Percentiles rank a stretch among this genome's conserved stretches.
phyloP scores from a whole-genome alignment of 2,329 filamentous ascomycete species.

The Ascochyta rabiei region DNA sequence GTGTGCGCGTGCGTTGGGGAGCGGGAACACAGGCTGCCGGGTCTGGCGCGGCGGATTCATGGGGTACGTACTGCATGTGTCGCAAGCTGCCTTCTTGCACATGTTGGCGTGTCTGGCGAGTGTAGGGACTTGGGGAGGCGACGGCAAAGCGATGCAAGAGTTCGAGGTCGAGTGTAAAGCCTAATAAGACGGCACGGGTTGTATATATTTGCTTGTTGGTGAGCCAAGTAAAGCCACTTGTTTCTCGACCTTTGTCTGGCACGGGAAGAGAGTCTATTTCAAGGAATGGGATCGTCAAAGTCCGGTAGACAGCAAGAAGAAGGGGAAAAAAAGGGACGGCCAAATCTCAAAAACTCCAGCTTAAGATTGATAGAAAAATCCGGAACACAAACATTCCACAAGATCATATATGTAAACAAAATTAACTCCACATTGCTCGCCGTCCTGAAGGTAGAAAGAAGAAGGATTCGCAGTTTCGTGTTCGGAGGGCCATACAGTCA shows the following conservation, averaged over 20 bases:
- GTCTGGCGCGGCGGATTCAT: neutral
- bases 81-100: conserved; percentile 70
- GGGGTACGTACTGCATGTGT: conserved; percentile 63
- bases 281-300: neutral
- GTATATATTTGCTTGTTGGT: neutral
- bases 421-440: conserved; percentile 2
- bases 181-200: neutral
- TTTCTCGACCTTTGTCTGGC: conserved; percentile 9
- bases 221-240: conserved; percentile 10
- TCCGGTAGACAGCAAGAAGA: neutral
- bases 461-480: conserved; percentile 16
- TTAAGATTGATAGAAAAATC: neutral
- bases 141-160: neutral
- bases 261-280: conserved; percentile 5
- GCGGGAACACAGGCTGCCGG: neutral
- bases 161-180: neutral
- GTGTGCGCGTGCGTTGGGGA: too few relatives aligned
- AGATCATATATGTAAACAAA: conserved; percentile 11
- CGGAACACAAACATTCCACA: neutral
- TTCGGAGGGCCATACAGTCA: conserved; percentile 17
- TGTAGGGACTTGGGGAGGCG: neutral
- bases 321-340: neutral
- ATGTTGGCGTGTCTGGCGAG: conserved; percentile 49
- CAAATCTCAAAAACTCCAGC: neutral
- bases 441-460: conserved; percentile 1